Conservation (phyloP, 1,284 basidiomycete species). For the Athelia psychrophila region DNA sequence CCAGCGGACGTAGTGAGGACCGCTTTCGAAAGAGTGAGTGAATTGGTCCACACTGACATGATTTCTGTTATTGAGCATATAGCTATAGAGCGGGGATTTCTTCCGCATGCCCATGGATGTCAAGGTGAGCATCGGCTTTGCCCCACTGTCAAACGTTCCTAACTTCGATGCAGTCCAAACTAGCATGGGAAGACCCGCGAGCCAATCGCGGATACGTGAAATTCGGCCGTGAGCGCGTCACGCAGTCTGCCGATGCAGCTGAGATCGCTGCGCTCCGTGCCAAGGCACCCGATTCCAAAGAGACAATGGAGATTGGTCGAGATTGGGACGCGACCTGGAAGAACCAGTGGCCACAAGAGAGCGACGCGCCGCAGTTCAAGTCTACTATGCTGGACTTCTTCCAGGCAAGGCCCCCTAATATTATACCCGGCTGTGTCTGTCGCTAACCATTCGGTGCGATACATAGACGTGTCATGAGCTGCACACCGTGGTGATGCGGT, state of each 20-base stretch:
- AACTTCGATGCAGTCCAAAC: constrained; percentile 37
- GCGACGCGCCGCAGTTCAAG: constrained; percentile 65
- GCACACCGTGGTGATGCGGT: constrained; percentile 74
- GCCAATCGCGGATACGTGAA: constrained; percentile 82
- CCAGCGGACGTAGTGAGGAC: constrained; percentile 45
- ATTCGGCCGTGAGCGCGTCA: constrained; percentile 78
- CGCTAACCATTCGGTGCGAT: constrained; percentile 1
- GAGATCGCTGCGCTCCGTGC: constrained; percentile 74
- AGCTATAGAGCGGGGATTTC: constrained; percentile 64
- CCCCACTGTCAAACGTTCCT: neutral
- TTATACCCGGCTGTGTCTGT: neutral
- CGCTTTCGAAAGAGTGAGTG: constrained; percentile 59
- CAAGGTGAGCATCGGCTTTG: constrained; percentile 43
- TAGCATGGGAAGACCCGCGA: constrained; percentile 80
- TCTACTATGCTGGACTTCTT: constrained; percentile 73
- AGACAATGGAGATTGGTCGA: constrained; percentile 82
- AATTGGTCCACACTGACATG: neutral
- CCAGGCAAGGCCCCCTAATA: constrained; percentile 34
- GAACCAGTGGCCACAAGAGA: constrained; percentile 77
- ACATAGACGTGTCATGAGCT: constrained; percentile 69
- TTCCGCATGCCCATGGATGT: constrained; percentile 61
- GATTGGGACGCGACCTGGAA: constrained; percentile 74
- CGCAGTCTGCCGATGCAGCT: constrained; percentile 64
- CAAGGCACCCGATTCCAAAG: constrained; percentile 78
- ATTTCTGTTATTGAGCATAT: neutral